A percentile compares a stretch with the other conserved stretches of the same genome.
phyloP scores from a whole-genome alignment of 139 green algal species.

The Diplosphaera chodatii region DNA sequence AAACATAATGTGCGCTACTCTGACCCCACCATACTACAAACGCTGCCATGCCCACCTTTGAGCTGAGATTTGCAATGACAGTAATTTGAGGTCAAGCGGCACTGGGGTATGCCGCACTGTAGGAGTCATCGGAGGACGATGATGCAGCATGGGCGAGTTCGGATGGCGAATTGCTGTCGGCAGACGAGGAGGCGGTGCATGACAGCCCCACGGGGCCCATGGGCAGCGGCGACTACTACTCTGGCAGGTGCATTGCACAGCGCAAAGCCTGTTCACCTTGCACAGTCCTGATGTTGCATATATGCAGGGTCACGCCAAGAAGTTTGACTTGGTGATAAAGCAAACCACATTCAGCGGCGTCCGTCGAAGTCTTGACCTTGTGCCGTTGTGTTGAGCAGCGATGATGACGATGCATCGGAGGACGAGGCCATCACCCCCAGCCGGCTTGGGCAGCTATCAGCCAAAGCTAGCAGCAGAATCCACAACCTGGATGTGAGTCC shows the following conservation, averaged over 20 bases:
- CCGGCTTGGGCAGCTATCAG: not conserved
- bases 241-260: not conserved
- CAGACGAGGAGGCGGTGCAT: not conserved
- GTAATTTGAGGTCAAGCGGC: too few species aligned
- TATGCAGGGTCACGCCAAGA: too few species aligned
- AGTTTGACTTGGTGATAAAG: too few species aligned
- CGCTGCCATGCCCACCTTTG: not conserved
- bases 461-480: not conserved
- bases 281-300: too few species aligned
- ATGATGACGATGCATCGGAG: not conserved
- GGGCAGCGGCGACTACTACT: not conserved
- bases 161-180: not conserved
- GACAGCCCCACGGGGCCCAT: not conserved
- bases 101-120: not conserved
- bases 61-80: too few species aligned
- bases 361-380: too few species aligned
- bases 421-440: not conserved
- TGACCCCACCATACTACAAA: too few species aligned
- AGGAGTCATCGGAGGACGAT: not conserved
- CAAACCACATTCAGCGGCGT: not conserved
- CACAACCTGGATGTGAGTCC: too few species aligned
- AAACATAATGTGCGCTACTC: not conserved
- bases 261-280: too few species aligned
- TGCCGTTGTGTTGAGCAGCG: not conserved
- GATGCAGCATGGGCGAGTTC: not conserved